A percentile compares a stretch with the other conserved stretches of the same genome.
phyloP scores from a whole-genome alignment of 1,284 basidiomycete species.

The Bondarzewia mesenterica region DNA sequence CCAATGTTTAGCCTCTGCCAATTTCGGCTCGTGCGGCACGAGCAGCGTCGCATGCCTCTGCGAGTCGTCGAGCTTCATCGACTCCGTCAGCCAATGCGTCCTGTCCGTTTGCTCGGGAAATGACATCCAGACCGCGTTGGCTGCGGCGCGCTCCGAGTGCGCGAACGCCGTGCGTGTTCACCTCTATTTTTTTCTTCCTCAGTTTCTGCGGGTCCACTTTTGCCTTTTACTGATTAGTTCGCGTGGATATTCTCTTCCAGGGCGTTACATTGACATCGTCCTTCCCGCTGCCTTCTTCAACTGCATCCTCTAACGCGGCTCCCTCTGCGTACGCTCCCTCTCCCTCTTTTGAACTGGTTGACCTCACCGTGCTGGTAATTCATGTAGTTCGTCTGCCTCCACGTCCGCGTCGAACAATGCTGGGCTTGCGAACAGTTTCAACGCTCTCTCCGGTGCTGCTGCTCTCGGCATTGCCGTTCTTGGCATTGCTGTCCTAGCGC shows the following conservation, averaged over 20 bases:
- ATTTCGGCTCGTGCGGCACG: constrained; percentile 31
- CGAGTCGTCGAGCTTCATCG: constrained; percentile 35
- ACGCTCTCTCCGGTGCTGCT: not conserved
- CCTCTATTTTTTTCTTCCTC: not conserved
- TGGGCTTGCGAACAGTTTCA: not conserved
- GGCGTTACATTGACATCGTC: not conserved
- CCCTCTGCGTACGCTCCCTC: not conserved
- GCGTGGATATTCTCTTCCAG: not conserved
- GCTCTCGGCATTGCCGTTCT: too few species aligned
- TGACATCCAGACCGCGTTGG: constrained; percentile 37
- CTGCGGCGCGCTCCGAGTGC: constrained; percentile 37
- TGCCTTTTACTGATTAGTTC: not conserved
- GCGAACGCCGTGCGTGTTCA: constrained; percentile 39
- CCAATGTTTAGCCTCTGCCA: constrained; percentile 34
- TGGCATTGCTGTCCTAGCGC: not conserved
- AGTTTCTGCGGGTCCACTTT: not conserved
- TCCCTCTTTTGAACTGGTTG: not conserved
- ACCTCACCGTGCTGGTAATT: not conserved
- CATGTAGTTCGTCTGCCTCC: not conserved
- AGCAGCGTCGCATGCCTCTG: constrained; percentile 49
- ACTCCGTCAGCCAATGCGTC: constrained; percentile 39
- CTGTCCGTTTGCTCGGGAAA: constrained; percentile 31
- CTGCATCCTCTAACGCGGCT: not conserved
- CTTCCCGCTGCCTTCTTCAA: not conserved
- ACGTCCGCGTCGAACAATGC: not conserved